Base-by-base conservation (phyloP, 2,329 filamentous ascomycete species). In the Golovinomyces cichoracearum region DNA sequence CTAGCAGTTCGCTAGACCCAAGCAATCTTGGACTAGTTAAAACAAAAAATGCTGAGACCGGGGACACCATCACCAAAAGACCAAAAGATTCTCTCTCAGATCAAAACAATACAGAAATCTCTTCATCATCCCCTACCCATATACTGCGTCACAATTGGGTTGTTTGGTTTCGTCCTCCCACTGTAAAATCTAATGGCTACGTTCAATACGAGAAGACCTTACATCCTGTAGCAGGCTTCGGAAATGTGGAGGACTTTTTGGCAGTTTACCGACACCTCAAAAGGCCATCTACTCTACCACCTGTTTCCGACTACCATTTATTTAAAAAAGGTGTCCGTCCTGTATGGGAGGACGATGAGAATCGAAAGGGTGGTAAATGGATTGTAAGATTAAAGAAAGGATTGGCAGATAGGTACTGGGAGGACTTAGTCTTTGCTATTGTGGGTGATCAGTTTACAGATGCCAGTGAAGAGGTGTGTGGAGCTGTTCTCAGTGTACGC, bases 341-440 rank as follows among this genome's bases (percentile, higher is more conserved):
- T 21, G 90, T 98, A 57, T 98, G 90, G 90, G 90, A 98, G 64
- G 90, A 98, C 57, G 85, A 93, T 44, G 84, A 92, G 62, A 98
- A 98, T 66, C 90, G 84, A 64, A 80, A 78, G 56, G 90, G 90
- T 49, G 90, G 90, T 47, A 98, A 98, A 67, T 98, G 88, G 88
- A 86, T 94, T 55, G 78, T 98, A 62, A 74, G 88, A 55, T 68
- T 98, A 62, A 94, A 93, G 73, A 98, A 98, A 70, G 90, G 90
- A 23, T 83, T 98, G 19, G 83, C 84, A 17, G 90, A 95, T 64
- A 77, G 88, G 49, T 94, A 93, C 64, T 98, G 90, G 84, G 90
- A 98, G 67, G 83, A 94, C 60, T 70, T 95, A 46, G 68, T 95
- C 51, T 69, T 95, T 57, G 85, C 84, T 23, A 80, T 94, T 57